phyloP scores from a whole-genome alignment of 768 basidiomycete species.

The Termitomyces sp. region DNA sequence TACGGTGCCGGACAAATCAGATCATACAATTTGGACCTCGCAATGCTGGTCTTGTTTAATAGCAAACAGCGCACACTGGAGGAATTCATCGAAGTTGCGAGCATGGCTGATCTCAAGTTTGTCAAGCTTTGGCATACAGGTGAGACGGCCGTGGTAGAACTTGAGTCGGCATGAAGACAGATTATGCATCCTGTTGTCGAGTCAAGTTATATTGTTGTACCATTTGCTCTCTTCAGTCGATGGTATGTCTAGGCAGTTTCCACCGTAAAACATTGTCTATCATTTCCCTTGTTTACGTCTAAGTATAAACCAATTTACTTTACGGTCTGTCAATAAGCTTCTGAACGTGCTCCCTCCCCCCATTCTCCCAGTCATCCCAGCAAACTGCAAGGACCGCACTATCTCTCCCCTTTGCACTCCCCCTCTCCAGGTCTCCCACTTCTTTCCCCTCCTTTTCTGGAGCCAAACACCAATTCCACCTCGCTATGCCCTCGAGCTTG shows the following conservation, averaged over 20 bases:
- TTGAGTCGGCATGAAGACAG: neutral
- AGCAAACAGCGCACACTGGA: conserved; percentile 30
- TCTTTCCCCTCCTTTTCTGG: conserved; percentile 23
- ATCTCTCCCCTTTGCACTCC: conserved; percentile 31
- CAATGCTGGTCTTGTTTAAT: conserved; percentile 38
- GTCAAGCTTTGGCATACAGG: conserved; percentile 31
- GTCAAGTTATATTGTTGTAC: neutral
- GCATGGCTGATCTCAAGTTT: conserved; percentile 26
- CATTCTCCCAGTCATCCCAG: conserved; percentile 52
- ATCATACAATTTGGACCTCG: conserved; percentile 39
- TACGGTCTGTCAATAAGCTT: conserved; percentile 24
- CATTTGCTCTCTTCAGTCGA: neutral
- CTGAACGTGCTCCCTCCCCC: conserved; percentile 29
- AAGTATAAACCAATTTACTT: neutral
- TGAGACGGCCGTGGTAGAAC: conserved; percentile 28
- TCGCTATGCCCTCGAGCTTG: conserved; percentile 35
- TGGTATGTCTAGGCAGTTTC: neutral
- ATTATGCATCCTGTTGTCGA: too few species aligned
- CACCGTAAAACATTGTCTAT: neutral
- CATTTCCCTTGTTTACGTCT: neutral
- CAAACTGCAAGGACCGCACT: conserved; percentile 32
- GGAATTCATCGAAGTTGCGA: conserved; percentile 31
- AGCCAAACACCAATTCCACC: conserved; percentile 44
- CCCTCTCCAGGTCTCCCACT: conserved; percentile 17
- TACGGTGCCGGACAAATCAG: conserved; percentile 36